Conservation (phyloP, 2,329 filamentous ascomycete species). For the Aspergillus quadricinctus region DNA sequence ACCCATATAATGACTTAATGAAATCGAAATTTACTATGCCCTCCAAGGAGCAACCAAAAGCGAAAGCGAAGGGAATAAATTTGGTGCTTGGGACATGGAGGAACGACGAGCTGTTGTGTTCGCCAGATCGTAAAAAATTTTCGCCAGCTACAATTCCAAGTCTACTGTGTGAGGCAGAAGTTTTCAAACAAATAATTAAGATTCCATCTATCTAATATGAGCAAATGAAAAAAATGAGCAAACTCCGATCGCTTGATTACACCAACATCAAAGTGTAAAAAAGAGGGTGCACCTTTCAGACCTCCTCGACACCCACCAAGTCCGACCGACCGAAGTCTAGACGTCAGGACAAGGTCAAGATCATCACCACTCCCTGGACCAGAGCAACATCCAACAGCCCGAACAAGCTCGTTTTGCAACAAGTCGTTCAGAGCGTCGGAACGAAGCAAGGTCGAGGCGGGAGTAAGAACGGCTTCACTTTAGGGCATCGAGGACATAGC, state of each 20-base stretch:
- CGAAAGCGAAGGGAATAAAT: background rate
- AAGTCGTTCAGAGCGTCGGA: slow-evolving; percentile 11
- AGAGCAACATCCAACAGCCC: slow-evolving; percentile 42
- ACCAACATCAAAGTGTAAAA: slow-evolving; percentile 50
- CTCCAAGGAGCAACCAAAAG: background rate
- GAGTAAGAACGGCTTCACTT: slow-evolving; percentile 70
- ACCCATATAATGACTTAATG: background rate
- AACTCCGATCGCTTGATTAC: slow-evolving; percentile 1
- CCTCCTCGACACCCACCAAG: slow-evolving; percentile 81
- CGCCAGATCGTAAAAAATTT: no score
- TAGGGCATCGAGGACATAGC: slow-evolving; percentile 77
- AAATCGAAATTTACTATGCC: background rate
- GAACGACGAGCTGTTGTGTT: no score
- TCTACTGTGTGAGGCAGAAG: background rate
- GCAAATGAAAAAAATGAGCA: background rate
- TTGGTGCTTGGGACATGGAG: background rate
- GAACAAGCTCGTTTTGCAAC: slow-evolving; percentile 27
- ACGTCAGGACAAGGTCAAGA: slow-evolving; percentile 72
- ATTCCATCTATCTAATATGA: background rate
- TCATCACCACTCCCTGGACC: slow-evolving; percentile 89
- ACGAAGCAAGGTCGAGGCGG: slow-evolving; percentile 32
- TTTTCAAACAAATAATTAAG: no score
- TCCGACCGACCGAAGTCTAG: slow-evolving; percentile 71
- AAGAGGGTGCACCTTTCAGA: slow-evolving; percentile 68
- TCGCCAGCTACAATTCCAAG: background rate